Evolutionary conservation across 176 grass and related monocot genomes (phyloP).

Genomic region (Tillandsia fasciculata): DNA sequence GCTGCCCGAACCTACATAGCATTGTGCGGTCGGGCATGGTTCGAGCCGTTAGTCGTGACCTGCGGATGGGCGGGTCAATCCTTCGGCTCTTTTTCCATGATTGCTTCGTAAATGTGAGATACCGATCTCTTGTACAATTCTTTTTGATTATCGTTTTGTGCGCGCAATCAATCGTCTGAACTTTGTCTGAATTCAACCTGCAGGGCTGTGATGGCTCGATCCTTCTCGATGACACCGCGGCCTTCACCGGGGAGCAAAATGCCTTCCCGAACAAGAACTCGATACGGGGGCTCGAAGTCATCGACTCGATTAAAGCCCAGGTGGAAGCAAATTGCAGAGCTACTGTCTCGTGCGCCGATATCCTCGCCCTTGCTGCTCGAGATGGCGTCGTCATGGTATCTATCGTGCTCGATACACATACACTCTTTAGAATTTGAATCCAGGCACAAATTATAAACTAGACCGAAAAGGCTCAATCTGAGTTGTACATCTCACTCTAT

Average conservation of each 20-base stretch:
- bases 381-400: conserved; percentile 40
- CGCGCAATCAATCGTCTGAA: too few relatives aligned
- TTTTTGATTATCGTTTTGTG: not conserved
- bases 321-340: conserved; percentile 21
- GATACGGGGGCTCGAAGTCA: conserved; percentile 11
- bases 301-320: conserved; percentile 20
- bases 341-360: conserved; percentile 55
- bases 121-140: not conserved
- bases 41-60: conserved; percentile 16
- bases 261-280: conserved; percentile 26
- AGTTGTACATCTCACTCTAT: too few relatives aligned
- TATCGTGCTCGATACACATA: not conserved
- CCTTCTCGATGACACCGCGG: conserved; percentile 21
- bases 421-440: not conserved
- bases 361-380: conserved; percentile 44
- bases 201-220: conserved; percentile 27
- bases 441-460: not conserved
- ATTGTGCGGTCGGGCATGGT: conserved; percentile 26
- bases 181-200: not conserved
- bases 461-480: not conserved
- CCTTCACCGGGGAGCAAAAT: conserved; percentile 28
- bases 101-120: conserved; percentile 37
- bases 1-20: conserved; percentile 15
- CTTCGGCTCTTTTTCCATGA: conserved; percentile 46
- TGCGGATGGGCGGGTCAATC: conserved; percentile 29